Evolutionary conservation across 768 basidiomycete genomes (phyloP), one percentile per base, ranked within the genome.

Genomic region (Termitomyces sp.): DNA sequence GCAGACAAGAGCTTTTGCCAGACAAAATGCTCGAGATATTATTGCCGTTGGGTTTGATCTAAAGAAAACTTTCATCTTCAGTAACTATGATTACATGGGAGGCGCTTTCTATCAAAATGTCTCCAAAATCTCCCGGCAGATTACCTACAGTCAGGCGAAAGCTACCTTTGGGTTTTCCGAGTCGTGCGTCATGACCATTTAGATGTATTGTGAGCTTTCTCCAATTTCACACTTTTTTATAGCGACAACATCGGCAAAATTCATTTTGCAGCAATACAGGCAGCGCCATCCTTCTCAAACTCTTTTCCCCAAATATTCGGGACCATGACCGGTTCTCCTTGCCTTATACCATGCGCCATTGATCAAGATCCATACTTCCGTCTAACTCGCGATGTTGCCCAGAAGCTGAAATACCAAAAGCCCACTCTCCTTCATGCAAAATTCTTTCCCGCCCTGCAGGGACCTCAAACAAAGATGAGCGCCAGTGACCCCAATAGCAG

Each of bases 271-370:
- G 82, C 97, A 30, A 86, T 99, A 62, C 97, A 99, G 74, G 94
- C 97, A 8, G 86, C 95, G 0, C 95, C 97, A 0, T 91, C 94
- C 18, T 99, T 99, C 79, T 95, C 93, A 61, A 96, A 95, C 72
- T 97, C 95, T 13, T 99, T 98, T 79, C 95, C 97, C 20, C 93
- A 99, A 60, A 98, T 99, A 62, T 99, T 95, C 66, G 95, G 95
- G 53, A 79, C 83, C 5, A 76, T 76, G 40, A 83, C 85, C 56
- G 88, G 92, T 71, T 84, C 98, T 49, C 96, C 96, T 2, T 92
- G 88, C 69, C 80, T 99, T 32, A 99, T 99, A 64, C 96, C 96
- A 13, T 98, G 96, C 68, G 97, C 97, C 14, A 98, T 99, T 71
- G 97, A 99, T 72, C 95, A 97, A 70, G 92, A 94, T 68, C 90